Evolutionary conservation across 176 grass and related monocot species (phyloP), one percentile per base, ranked within the genome.

Genomic region (Ananas comosus): DNA sequence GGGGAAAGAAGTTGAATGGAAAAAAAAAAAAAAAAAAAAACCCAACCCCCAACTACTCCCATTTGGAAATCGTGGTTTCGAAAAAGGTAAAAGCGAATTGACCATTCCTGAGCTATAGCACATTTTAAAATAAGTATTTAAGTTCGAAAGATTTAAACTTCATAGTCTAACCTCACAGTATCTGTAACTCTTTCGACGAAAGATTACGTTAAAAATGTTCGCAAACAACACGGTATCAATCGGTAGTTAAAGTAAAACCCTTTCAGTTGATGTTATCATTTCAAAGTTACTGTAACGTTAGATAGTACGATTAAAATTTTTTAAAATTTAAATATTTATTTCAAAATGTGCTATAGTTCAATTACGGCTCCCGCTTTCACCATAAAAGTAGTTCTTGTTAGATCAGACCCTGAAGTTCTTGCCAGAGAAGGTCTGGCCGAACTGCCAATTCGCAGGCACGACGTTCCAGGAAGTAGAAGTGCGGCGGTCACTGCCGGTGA

Each of bases 401-500:
- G 6, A 65, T 69, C 64, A 87, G 76, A 79, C 67, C 63, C 76
- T 68, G 22, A 87, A 87, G 70, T 87, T 87, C 51, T 80, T 77
- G 71, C 85, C 85, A 10, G 64, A 14, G 12, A 76, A 87, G 17
- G 76, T 83, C 51, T 79, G 85, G 12, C 85, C 85, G 47, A 87
- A 87, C 65, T 80, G 80, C 85, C 85, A 87, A 19, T 74, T 72
- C 25, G 66, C 76, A 0, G 76, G 71, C 2, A 71, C 80, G 47
- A 83, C 72, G 68, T 87, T 87, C 85, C 53, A 83, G 23, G 85
- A 83, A 51, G 80, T 87, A 4, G 85, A 87, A 11, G 72, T 87
- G 48, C 85, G 71, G 33, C 18, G 80, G 73, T 87, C 85, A 18
- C 85, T 78, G 16, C 76, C 72, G 27, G 71, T 87, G 42, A 87